Percentiles rank a stretch among this genome's conserved stretches.
phyloP scores from a whole-genome alignment of 2,329 filamentous ascomycete species.

The Pseudocercospora cruenta region DNA sequence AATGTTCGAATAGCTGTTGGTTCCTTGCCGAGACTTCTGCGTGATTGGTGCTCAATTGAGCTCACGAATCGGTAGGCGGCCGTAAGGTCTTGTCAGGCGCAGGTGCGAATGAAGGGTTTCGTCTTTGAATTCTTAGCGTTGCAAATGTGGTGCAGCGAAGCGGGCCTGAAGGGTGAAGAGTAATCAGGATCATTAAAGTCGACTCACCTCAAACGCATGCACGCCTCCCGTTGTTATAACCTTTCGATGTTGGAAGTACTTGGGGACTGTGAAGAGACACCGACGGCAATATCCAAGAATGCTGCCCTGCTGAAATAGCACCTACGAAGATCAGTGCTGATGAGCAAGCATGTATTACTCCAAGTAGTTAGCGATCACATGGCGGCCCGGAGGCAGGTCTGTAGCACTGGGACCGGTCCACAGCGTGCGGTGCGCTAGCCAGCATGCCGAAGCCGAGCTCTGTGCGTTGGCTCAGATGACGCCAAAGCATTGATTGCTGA shows the following conservation, averaged over 20 bases:
- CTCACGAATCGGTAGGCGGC: neutral
- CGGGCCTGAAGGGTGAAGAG: slow-evolving; percentile 7
- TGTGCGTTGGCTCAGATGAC: slow-evolving; percentile 5
- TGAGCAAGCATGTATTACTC: slow-evolving; percentile 14
- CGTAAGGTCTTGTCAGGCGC: neutral
- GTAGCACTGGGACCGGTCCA: slow-evolving; percentile 2
- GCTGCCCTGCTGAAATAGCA: slow-evolving; percentile 10
- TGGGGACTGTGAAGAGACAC: slow-evolving; percentile 1
- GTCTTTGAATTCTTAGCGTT: neutral
- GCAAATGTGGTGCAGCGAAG: neutral
- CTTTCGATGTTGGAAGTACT: neutral
- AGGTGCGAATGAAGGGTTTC: neutral
- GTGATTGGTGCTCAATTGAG: slow-evolving; percentile 5
- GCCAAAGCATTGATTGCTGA: neutral
- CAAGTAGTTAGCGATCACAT: slow-evolving; percentile 4
- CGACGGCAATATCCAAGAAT: slow-evolving; percentile 1
- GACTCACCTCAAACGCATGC: slow-evolving; percentile 5
- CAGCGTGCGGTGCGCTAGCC: neutral
- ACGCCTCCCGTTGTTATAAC: slow-evolving; percentile 5
- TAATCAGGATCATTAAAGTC: slow-evolving; percentile 21
- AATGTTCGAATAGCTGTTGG: slow-evolving; percentile 8
- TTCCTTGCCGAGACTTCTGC: neutral
- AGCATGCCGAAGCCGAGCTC: slow-evolving; percentile 10
- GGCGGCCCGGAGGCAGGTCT: slow-evolving; percentile 9
- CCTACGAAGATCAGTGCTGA: slow-evolving; percentile 7